Evolutionary conservation across 495 filamentous ascomycete species (phyloP).

Genomic region (Daldinia caldariorum): DNA sequence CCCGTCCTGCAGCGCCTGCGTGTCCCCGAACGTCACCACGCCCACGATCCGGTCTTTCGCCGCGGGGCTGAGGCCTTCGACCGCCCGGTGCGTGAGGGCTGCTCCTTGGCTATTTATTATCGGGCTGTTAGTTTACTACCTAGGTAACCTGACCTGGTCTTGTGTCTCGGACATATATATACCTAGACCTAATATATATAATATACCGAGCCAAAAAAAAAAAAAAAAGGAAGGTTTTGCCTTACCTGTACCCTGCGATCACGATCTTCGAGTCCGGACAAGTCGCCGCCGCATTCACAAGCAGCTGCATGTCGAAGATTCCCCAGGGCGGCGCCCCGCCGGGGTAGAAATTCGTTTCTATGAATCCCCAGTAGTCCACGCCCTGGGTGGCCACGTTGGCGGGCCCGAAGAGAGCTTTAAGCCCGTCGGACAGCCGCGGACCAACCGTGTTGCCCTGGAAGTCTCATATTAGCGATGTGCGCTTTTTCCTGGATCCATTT

Average conservation of each 20-base stretch:
- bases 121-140: not conserved
- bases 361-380: slow-evolving; percentile 54
- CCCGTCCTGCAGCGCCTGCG: slow-evolving; percentile 59
- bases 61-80: slow-evolving; percentile 51
- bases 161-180: too few relatives aligned
- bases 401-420: slow-evolving; percentile 52
- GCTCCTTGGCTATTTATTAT: slow-evolving; percentile 61
- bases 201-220: not conserved
- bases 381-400: slow-evolving; percentile 52
- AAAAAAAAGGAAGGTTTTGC: too few relatives aligned
- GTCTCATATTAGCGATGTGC: slow-evolving; percentile 20
- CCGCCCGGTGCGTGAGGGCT: slow-evolving; percentile 60
- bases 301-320: slow-evolving; percentile 49
- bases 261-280: slow-evolving; percentile 47
- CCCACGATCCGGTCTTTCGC: slow-evolving; percentile 58
- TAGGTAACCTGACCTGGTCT: too few relatives aligned
- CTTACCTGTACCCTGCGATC: slow-evolving; percentile 47
- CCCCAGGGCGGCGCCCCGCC: slow-evolving; percentile 49
- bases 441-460: slow-evolving; percentile 54
- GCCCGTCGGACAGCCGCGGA: slow-evolving; percentile 51
- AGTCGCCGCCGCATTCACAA: slow-evolving; percentile 44
- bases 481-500: slow-evolving; percentile 6
- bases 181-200: too few relatives aligned
- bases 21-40: slow-evolving; percentile 64
- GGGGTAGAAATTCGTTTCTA: slow-evolving; percentile 52